Base-by-base conservation (phyloP, 2,329 filamentous ascomycete genomes). In the Monosporascus sp. region DNA sequence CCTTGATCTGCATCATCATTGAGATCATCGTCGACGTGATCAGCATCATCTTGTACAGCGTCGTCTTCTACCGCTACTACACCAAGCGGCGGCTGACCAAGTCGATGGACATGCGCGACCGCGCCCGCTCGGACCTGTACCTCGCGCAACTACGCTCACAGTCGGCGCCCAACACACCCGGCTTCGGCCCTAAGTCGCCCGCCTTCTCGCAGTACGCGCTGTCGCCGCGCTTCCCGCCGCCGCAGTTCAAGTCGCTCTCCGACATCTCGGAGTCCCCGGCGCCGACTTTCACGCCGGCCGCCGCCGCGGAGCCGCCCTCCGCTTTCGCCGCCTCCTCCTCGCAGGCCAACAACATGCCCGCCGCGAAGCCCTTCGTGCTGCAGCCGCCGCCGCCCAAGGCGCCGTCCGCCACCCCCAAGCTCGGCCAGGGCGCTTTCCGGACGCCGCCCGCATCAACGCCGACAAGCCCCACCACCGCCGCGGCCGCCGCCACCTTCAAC, bases 1-100 rank as follows among this genome's bases (percentile, higher is more conserved):
- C 88, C 41, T 80, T 99, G 58, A 88, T 99, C 69, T 99, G 94
- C 81, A 92, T 92, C 74, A 88, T 99, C 68, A 97, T 99, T 70
- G 94, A 99, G 73, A 81, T 99, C 61, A 89, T 97, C 57, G 81
- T 99, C 64, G 94, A 97, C 69, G 82, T 89, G 61, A 87, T 97
- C 67, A 91, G 89, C 68, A 96, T 99, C 70, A 78, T 85, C 51
- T 89, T 99, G 66, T 99, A 99, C 80, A 91, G 84, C 66, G 82
- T 97, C 68, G 86, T 97, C 70, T 97, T 97, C 79, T 97, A 96
- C 80, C 89, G 94, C 64, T 95, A 96, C 81, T 96, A 92, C 84
- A 91, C 89, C 61, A 99, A 97, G 82, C 88, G 91, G 70, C 88
- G 89, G 70, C 89, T 99, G 58, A 86, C 88, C 74, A 97, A 97